phyloP scores from a whole-genome alignment of 257 asterid species.

The Salvia miltiorrhiza region DNA sequence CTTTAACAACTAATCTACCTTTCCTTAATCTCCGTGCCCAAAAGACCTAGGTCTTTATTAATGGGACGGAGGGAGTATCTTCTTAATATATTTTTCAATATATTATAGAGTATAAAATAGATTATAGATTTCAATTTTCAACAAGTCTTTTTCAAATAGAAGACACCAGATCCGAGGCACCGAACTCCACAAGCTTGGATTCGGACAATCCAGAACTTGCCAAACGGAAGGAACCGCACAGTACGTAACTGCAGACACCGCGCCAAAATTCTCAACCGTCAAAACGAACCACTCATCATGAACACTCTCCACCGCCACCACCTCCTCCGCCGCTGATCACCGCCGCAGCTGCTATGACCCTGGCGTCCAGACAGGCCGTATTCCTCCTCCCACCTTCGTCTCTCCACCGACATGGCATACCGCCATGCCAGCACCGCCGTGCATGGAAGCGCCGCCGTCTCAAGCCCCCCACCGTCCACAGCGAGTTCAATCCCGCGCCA shows the following conservation, averaged over 20 bases:
- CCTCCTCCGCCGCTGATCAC: constrained; percentile 17
- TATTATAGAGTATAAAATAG: no score
- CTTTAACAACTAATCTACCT: no score
- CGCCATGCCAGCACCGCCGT: constrained; percentile 39
- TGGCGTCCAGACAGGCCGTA: constrained; percentile 24
- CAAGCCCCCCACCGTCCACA: constrained; percentile 30
- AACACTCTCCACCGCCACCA: constrained; percentile 8
- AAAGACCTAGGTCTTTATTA: no score
- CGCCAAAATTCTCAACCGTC: constrained; percentile 27
- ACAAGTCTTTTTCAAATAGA: background rate
- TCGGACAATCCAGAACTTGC: background rate
- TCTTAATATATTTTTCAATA: no score
- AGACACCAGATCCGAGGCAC: background rate
- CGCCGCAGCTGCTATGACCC: constrained; percentile 37
- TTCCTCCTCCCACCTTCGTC: constrained; percentile 27
- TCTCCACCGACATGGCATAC: constrained; percentile 23
- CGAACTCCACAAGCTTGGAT: background rate
- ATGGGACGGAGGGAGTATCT: no score
- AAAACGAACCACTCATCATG: constrained; percentile 23
- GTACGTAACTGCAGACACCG: background rate
- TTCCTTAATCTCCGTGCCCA: no score
- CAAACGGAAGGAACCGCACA: constrained; percentile 18
- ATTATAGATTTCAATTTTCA: no score
- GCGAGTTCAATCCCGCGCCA: constrained; percentile 27
- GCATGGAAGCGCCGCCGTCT: constrained; percentile 67